Evolutionary conservation across 805 yeast genomes (phyloP), one percentile per base, ranked within the genome.

Genomic region (Metschnikowia proteae): DNA sequence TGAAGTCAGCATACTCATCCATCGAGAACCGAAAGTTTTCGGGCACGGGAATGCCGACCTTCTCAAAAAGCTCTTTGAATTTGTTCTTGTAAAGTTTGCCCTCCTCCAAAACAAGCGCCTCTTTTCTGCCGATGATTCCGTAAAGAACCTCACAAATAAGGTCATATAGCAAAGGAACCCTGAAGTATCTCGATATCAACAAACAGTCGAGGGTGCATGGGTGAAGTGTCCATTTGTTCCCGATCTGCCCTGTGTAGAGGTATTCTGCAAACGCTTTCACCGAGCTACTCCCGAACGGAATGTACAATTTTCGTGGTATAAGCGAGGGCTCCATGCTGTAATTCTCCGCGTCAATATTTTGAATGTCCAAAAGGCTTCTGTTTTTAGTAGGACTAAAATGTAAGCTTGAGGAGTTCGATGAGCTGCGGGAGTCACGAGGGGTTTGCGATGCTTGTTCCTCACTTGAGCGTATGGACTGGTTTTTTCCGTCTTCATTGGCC

Each of bases 191-290:
- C 2, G 91, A 75, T 58, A 83, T 73, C 31, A 82, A 62, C 54
- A 86, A 68, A 41, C 82, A 73, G 54, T 85, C 89, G 35, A 85
- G 70, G 0, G 86, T 78, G 0, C 86, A 82, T 0, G 94, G 92
- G 1, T 79, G 71, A 35, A 86, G 65, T n/a, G 75, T 65, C 92
- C 92, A 86, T 56, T 79, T 83, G 46, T 83, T 80, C 26, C 88
- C 88, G 23, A 87, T 79, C 63, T 86, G 90, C 1, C 94, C 95
- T 4, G 91, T 86, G 58, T 83, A 85, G 47, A 87, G 70, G 61
- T 81, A 87, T 60, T 86, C 94, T 27, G 83, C 71, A 54, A 86
- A 78, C 2, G 89, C 89, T 48, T 74, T 74, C 11, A 85, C 79
- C 0, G 88, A 78, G 0, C 68, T 61, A 1, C 84, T 80, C 2